phyloP scores from a whole-genome alignment of 208 protist genomes.

The Trypanosoma cruzi region DNA sequence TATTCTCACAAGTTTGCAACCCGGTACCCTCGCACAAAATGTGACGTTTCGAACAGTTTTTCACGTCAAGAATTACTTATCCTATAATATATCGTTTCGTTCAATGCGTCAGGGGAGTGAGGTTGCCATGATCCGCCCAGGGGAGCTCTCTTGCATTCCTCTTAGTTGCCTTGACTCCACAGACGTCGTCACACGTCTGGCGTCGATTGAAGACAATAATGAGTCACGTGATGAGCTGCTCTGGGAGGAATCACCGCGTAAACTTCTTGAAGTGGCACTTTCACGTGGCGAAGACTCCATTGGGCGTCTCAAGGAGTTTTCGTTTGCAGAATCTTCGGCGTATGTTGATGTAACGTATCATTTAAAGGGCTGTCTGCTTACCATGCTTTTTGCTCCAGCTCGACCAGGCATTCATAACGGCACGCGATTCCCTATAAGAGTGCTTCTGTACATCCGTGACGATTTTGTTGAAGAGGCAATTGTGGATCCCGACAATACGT shows the following conservation, averaged over 20 bases:
- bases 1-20: conserved; percentile 9
- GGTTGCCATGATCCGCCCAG: conserved; percentile 7
- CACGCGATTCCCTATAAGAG: conserved; percentile 23
- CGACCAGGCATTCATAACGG: conserved; percentile 27
- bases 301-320: conserved; percentile 26
- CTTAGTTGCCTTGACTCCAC: conserved; percentile 6
- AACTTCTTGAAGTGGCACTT: conserved; percentile 14
- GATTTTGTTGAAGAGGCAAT: conserved; percentile 12
- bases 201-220: neutral
- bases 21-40: conserved; percentile 10
- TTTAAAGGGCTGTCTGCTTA: conserved; percentile 18
- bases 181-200: conserved; percentile 16
- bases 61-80: conserved; percentile 24
- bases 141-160: conserved; percentile 22
- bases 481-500: conserved; percentile 15
- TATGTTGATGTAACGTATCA: conserved; percentile 35
- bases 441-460: conserved; percentile 15
- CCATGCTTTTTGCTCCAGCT: conserved; percentile 23
- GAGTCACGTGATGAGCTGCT: conserved; percentile 19
- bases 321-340: conserved; percentile 7
- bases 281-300: conserved; percentile 29
- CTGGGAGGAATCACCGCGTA: conserved; percentile 6
- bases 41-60: conserved; percentile 26
- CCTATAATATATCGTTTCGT: conserved; percentile 1
- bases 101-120: neutral